These are phyloP conservation scores for Melampsora occidentalis DNA, from an alignment of 1,284 basidiomycete species.

Conservation along the genomic window DNA sequence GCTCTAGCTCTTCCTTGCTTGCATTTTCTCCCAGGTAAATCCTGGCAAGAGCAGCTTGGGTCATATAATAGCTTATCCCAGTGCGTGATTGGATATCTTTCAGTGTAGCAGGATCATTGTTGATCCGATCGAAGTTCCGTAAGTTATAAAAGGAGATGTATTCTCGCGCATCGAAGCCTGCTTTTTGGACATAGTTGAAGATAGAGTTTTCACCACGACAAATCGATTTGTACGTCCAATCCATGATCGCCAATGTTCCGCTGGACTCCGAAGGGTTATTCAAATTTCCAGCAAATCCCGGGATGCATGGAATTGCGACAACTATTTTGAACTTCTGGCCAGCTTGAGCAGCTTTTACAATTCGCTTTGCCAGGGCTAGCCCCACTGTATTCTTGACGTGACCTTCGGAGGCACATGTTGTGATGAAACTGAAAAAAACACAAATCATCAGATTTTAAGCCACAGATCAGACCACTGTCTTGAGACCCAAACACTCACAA, in stretches of 20 bases:
- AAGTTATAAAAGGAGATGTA: slow-evolving; percentile 86
- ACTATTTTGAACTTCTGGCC: slow-evolving; percentile 77
- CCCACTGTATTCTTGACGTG: slow-evolving; percentile 76
- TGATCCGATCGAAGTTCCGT: slow-evolving; percentile 84
- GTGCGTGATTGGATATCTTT: slow-evolving; percentile 68
- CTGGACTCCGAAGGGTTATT: slow-evolving; percentile 45
- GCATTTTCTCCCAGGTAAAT: slow-evolving; percentile 67
- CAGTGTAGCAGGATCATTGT: slow-evolving; percentile 67
- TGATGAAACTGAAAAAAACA: slow-evolving; percentile 65
- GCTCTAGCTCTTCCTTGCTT: slow-evolving; percentile 56
- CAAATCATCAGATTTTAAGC: not conserved
- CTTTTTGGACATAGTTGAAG: slow-evolving; percentile 74
- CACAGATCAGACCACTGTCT: slow-evolving; percentile 8
- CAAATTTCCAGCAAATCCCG: slow-evolving; percentile 46
- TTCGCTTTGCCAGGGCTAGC: slow-evolving; percentile 73
- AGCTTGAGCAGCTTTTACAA: slow-evolving; percentile 69
- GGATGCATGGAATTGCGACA: slow-evolving; percentile 68
- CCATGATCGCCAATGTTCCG: slow-evolving; percentile 72
- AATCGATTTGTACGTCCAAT: slow-evolving; percentile 72
- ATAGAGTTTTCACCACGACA: slow-evolving; percentile 81
- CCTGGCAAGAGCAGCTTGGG: slow-evolving; percentile 80
- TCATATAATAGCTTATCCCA: slow-evolving; percentile 75
- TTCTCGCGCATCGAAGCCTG: slow-evolving; percentile 72
- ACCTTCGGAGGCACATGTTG: slow-evolving; percentile 59
- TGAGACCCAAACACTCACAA: slow-evolving; percentile 63